Percentiles rank a stretch among this genome's conserved stretches.
Evolutionary conservation across 768 basidiomycete species (phyloP).

Genomic region (Leucosporidium creatinivorum): DNA sequence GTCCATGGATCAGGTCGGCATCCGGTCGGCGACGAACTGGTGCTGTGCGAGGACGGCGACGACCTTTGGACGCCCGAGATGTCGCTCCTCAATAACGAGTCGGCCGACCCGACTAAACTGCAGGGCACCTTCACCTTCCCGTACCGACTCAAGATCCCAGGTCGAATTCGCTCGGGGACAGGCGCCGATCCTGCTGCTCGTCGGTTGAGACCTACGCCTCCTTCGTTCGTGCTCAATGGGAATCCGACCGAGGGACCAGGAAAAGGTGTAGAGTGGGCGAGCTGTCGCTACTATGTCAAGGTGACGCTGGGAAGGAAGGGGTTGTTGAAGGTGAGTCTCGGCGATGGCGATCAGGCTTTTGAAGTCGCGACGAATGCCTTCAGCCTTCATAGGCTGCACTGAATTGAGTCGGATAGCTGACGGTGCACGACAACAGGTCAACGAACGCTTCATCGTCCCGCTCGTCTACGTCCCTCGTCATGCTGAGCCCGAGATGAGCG

Average conservation of each 20-base stretch:
- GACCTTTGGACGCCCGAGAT: slow-evolving; percentile 5
- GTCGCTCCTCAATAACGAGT: slow-evolving; percentile 7
- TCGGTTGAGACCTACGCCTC: slow-evolving; percentile 10
- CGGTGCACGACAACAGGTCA: neutral
- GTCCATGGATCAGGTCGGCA: slow-evolving; percentile 13
- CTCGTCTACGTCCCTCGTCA: slow-evolving; percentile 25
- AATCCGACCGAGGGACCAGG: neutral
- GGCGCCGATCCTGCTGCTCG: neutral
- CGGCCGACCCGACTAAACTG: slow-evolving; percentile 11
- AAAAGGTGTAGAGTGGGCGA: neutral
- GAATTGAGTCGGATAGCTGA: no score
- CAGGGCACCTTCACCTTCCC: slow-evolving; percentile 23
- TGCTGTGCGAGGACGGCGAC: neutral
- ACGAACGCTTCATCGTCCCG: slow-evolving; percentile 28
- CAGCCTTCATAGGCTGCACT: no score
- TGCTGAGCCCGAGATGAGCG: slow-evolving; percentile 1
- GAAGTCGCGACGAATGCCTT: no score
- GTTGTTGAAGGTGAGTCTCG: slow-evolving; percentile 12
- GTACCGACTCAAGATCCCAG: slow-evolving; percentile 16
- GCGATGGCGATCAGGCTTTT: no score
- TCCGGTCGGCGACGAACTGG: slow-evolving; percentile 22
- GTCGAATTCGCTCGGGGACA: neutral
- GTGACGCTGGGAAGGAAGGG: slow-evolving; percentile 19
- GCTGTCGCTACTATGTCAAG: slow-evolving; percentile 24
- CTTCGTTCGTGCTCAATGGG: slow-evolving; percentile 17